Evolutionary conservation across 1,139 yeast genomes (phyloP), one percentile per base, ranked within the genome.

Genomic region (Suhomyces panamericanus): DNA sequence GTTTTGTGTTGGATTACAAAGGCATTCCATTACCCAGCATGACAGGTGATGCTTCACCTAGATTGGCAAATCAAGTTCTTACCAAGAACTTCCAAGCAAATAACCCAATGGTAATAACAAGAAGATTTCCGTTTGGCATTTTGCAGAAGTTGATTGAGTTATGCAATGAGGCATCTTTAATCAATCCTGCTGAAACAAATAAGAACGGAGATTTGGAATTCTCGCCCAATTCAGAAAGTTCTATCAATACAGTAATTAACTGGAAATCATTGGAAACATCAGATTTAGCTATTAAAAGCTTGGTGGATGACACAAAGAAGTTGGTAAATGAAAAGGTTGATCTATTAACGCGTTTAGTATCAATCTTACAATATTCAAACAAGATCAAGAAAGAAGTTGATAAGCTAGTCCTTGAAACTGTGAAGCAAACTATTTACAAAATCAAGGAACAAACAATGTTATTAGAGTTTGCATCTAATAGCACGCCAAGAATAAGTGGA

Each of bases 321-420:
- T 61, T 86, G 30, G 83, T 87, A 1, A 71, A 73, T 43, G 81
- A 79, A 26, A 91, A 93, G 59, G 77, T 88, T 2, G 90, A 85
- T 43, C 78, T 89, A 0, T 75, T 90, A n/a, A 70, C 83, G 15
- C 72, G 98, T 54, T 72, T 88, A 51, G 85, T 88, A 24, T 87
- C 93, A 48, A 80, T 91, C 3, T 70, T 88, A 46, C 82, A 85
- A 47, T 90, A 87, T 58, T 81, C 88, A n/a, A 86, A 86, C 51
- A 83, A 83, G 55, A 81, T 93, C 38, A 87, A 89, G 49, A 78
- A 77, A 38, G 97, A 93, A 62, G 89, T 91, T 8, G 96, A 91
- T 58, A 73, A 66, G 15, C 70, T 83, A 57, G 95, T 91, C 2
- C 67, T 87, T 32, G 67, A 72, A 35, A 75, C 87, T 0, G 88